These are phyloP conservation scores for Wickerhamomyces chambardii DNA, from an alignment of 805 yeast genomes.

Conservation along the genomic window DNA sequence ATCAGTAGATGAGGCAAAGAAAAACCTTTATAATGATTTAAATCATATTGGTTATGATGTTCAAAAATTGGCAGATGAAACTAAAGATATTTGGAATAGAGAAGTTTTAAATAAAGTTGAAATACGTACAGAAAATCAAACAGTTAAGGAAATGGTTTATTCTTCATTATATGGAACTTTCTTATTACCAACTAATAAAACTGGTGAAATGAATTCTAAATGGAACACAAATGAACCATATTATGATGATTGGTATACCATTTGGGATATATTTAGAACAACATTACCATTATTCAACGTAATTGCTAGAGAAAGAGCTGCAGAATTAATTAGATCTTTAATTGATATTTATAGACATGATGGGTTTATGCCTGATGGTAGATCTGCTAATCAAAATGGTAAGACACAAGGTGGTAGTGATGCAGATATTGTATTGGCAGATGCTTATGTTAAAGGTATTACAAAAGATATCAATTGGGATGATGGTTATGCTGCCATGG, in stretches of 20 bases:
- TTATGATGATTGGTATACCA: constrained; percentile 27
- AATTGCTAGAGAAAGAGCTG: constrained; percentile 18
- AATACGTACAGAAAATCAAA: constrained; percentile 2
- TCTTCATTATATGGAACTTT: constrained; percentile 4
- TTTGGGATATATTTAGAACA: constrained; percentile 29
- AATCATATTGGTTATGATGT: constrained; percentile 3
- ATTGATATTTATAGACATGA: constrained; percentile 22
- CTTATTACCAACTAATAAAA: constrained; percentile 3
- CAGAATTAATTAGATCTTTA: constrained; percentile 21
- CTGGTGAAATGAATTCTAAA: constrained; percentile 20
- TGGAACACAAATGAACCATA: constrained; percentile 20
- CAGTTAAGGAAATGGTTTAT: constrained; percentile 2
- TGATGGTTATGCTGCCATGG: constrained; percentile 23
- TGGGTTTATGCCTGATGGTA: constrained; percentile 28
- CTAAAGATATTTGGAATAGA: constrained; percentile 1
- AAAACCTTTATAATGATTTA: constrained; percentile 12
- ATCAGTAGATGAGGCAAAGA: constrained; percentile 20
- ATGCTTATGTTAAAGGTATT: constrained; percentile 24
- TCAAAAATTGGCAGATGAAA: neutral
- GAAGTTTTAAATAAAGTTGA: constrained; percentile 2
- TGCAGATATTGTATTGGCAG: constrained; percentile 27
- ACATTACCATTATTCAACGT: constrained; percentile 23
- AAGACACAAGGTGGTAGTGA: constrained; percentile 28
- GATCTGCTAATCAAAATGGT: constrained; percentile 27
- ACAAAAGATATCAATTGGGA: constrained; percentile 18